Conservation (phyloP, 371 early-diverging fungal genomes). For the Mucor plumbeus region DNA sequence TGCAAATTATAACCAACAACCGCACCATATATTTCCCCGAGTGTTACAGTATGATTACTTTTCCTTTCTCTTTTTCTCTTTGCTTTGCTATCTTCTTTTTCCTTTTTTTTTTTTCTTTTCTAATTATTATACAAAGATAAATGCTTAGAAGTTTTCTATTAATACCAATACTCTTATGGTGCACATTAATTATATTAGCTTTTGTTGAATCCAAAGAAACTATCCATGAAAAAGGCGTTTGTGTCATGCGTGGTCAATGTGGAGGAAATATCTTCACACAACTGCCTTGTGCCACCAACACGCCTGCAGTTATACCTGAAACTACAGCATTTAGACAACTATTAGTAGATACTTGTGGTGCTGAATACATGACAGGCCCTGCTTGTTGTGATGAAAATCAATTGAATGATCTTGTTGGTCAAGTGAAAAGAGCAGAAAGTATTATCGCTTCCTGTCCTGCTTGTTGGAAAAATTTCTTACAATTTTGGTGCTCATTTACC, state of each 20-base stretch:
- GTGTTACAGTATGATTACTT: background rate
- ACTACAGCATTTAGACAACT: slow-evolving; percentile 44
- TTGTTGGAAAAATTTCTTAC: slow-evolving; percentile 75
- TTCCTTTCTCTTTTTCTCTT: background rate
- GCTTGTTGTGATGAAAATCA: slow-evolving; percentile 72
- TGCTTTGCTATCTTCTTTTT: background rate
- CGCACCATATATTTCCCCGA: background rate
- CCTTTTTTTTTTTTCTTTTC: background rate
- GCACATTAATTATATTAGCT: background rate
- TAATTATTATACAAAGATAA: background rate
- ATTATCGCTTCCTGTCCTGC: slow-evolving; percentile 77
- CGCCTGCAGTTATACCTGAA: slow-evolving; percentile 56
- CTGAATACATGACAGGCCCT: slow-evolving; percentile 51
- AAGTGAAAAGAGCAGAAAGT: slow-evolving; percentile 61
- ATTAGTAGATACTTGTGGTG: slow-evolving; percentile 66
- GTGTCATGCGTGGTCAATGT: slow-evolving; percentile 69
- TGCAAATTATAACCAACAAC: too few species aligned
- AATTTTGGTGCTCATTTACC: slow-evolving; percentile 77
- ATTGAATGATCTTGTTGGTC: slow-evolving; percentile 52
- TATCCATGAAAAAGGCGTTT: slow-evolving; percentile 60
- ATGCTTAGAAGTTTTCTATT: background rate
- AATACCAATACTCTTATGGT: slow-evolving; percentile 2
- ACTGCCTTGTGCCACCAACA: slow-evolving; percentile 60
- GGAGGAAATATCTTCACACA: slow-evolving; percentile 41
- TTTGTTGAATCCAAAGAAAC: slow-evolving; percentile 19